Evolutionary conservation across 108 stramenopile species (phyloP), one percentile per base, ranked within the genome.

Genomic region (Pseudonitzschia multiseries): DNA sequence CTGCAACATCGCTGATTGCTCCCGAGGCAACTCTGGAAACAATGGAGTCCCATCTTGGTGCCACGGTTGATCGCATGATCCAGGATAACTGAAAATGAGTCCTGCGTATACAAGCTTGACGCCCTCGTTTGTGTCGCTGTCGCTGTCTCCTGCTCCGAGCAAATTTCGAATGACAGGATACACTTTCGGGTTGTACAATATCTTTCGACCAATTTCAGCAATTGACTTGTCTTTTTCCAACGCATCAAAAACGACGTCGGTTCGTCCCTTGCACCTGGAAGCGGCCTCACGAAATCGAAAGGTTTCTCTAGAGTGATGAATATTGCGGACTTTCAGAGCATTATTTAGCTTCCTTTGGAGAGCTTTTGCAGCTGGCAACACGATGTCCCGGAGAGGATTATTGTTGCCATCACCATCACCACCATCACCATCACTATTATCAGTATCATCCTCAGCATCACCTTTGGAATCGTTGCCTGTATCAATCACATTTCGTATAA

Each of bases 201-300:
- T 36, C 40, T 62, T 21, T 41, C 60, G 73, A 21, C 20, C 15
- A 26, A 31, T 29, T 9, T 36, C 69, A 21, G 31, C 31, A 8
- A 29, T 70, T 4, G 21, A 51, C 28, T 53, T 4, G 21, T 27
- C 40, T 22, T 17, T 18, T 43, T 72, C 31, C 8, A 72, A 27
- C 26, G 67, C 71, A 41, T 70, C 59, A 68, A 79, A 72, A 17
- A 76, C 78, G 28, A 84, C 68, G 72, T 87, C 86, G 69, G 84
- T 69, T 18, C 86, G 68, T 22, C 86, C 83, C 51, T 33, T 24
- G 57, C 86, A 82, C 26, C 86, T 66, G 12, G 77, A 77, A 3
- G 86, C 86, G n/a, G 79, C 81, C 65, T 87, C 81, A 15, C 78
- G 57, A 50, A 68, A 87, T n/a, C 74, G 64, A 65, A 84, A 80